Evolutionary conservation across 202 grass and related monocot genomes (phyloP), one percentile per base, ranked within the genome.

Genomic region (Elaeis oleifera): DNA sequence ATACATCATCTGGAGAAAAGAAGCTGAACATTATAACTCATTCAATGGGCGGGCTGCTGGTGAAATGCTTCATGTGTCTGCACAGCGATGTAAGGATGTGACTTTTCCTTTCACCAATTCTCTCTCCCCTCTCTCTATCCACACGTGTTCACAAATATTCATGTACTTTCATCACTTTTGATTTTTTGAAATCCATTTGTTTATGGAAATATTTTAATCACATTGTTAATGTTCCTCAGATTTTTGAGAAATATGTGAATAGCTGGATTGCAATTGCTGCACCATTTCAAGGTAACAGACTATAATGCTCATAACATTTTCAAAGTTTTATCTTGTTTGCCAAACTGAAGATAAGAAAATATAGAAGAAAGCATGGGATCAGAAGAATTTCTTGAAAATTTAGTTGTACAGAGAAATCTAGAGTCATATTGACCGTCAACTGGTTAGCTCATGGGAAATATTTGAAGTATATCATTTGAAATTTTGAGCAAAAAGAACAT

Each of bases 211-310:
- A 13, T 56, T 59, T 78, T 18, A 61, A 56, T 69, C 36, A 28
- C 16, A 53, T 0, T 7, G 0, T 60, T 76, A 63, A 14, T 16
- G 61, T 77, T 80, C 0, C 31, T 23, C 53, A 97, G 92, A 71
- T 89, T 76, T 97, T 92, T 51, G 92, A 89, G 81, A 97, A 92
- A 61, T 97, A 91, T 78, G 82, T 97, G 16, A 91, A 97, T 28
- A 83, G 74, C 81, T 97, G 92, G 92, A 81, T 97, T 85, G 92
- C 88, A 78, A 97, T 97, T 60, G 92, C 92, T 63, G 88, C 88
- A 74, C 92, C 92, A 79, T 97, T 97, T 76, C 92, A 97, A 97
- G 88, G 92, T 97, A 89, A n/a, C 32, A 51, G 9, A 28, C 7
- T 25, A 20, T 17, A 23, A 49, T 24, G 5, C 16, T 18, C 16